phyloP scores from a whole-genome alignment of 345 rosid genomes.

The Ceriops tagal region DNA sequence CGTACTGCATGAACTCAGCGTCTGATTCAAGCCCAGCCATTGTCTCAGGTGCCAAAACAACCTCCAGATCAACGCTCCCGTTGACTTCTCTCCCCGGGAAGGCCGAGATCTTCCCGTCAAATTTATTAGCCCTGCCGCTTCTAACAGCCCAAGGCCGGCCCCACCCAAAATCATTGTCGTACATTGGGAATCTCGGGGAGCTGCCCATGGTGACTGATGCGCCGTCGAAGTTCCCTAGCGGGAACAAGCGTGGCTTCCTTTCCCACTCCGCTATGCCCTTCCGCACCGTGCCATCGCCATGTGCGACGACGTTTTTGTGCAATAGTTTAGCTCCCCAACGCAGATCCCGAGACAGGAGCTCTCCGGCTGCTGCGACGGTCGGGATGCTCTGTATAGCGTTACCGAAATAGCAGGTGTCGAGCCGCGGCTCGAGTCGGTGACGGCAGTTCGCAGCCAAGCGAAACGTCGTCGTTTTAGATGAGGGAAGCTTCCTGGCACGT shows the following conservation, averaged over 20 bases:
- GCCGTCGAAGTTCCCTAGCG: constrained; percentile 85
- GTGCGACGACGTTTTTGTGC: constrained; percentile 75
- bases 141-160: constrained; percentile 84
- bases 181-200: constrained; percentile 98
- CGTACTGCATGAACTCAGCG: constrained; percentile 81
- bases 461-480: constrained; percentile 64
- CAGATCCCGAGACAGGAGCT: constrained; percentile 55
- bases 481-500: constrained; percentile 64
- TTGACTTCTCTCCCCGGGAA: constrained; percentile 76
- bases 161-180: constrained; percentile 94
- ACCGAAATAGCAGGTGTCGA: constrained; percentile 75
- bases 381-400: constrained; percentile 97
- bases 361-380: constrained; percentile 48
- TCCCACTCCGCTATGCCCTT: constrained; percentile 73
- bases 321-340: constrained; percentile 62
- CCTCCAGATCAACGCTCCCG: constrained; percentile 88
- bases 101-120: constrained; percentile 93
- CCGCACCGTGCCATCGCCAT: constrained; percentile 61
- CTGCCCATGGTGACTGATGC: constrained; percentile 98
- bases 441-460: constrained; percentile 96
- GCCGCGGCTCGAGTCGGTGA: constrained; percentile 72
- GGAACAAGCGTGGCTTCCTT: constrained; percentile 71
- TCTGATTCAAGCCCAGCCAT: constrained; percentile 67
- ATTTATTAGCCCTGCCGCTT: constrained; percentile 90
- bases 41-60: constrained; percentile 70